Evolutionary conservation across 2,329 filamentous ascomycete species (phyloP), one percentile per base, ranked within the genome.

Genomic region (Colletotrichum tamarilloi): DNA sequence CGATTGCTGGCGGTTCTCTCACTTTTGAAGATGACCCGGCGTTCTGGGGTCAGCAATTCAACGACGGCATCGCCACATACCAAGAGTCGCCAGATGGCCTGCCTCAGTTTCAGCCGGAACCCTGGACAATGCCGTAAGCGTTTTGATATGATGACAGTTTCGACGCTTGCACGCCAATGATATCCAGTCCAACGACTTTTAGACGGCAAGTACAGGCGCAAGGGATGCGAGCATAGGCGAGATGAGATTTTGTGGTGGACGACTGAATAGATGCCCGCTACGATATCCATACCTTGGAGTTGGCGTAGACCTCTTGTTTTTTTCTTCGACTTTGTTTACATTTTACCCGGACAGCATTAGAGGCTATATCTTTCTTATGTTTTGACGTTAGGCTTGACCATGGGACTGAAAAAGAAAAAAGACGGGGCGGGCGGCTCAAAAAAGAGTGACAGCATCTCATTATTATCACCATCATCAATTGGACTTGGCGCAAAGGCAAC

Each of bases 21-120:
- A 84, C 86, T 7, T 83, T 87, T 75, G 84, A 89, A 11, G 89
- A 91, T 52, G 86, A 89, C 75, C 81, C 85, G 24, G 82, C 84
- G 3, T 85, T 87, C 67, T 89, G 87, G 86, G 84, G 87, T 79
- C 82, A 81, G 49, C 85, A 87, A 63, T 87, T 86, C 77, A 81
- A 82, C 67, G 74, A 77, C 38, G 77, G 77, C 59, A 67, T 80
- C 16, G 73, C 77, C 5, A 76, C 77, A 52, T 76, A 81, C 74
- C 79, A 78, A n/a, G 80, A 82, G 52, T 77, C 78, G 1, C 75
- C 81, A 4, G 82, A 83, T 26, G 67, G 73, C 22, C 26, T 75
- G 63, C 58, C 74, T 14, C 59, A 64, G 35, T 63, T 74, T 11
- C 62, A 63, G 24, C 56, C 67, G 22, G 74, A 75, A 16, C 53